Conservation (phyloP, 331 rosid species). For the Stylosanthes scabra region DNA sequence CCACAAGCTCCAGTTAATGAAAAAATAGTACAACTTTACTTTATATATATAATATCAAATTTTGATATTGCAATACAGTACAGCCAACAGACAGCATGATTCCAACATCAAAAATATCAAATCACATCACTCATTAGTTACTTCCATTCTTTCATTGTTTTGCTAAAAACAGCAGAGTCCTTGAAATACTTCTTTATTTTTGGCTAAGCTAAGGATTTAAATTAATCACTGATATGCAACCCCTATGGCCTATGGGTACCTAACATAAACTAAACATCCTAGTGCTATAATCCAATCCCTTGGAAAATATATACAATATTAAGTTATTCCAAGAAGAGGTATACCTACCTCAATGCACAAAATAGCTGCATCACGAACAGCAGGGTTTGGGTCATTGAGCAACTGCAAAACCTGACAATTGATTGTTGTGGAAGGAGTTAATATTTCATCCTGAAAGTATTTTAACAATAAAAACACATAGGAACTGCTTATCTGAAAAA, state of each 20-base stretch:
- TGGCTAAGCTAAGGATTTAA: conserved; percentile 12
- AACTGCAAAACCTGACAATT: conserved; percentile 85
- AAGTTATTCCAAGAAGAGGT: conserved; percentile 24
- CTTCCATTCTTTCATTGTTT: conserved; percentile 5
- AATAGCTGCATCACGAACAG: conserved; percentile 96
- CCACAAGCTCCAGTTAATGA: conserved; percentile 8
- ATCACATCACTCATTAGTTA: conserved; percentile 11
- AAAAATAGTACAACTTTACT: not conserved
- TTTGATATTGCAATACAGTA: conserved; percentile 24
- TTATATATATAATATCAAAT: not conserved
- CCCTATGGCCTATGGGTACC: not conserved
- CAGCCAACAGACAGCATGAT: conserved; percentile 12
- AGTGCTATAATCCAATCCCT: conserved; percentile 3
- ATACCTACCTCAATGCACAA: conserved; percentile 87
- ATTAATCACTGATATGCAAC: conserved; percentile 24
- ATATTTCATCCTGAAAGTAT: conserved; percentile 27
- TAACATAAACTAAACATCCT: conserved; percentile 5
- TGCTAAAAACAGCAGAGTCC: conserved; percentile 4
- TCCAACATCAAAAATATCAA: conserved; percentile 14
- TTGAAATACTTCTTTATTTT: not conserved
- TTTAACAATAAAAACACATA: not conserved
- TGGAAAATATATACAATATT: conserved; percentile 11
- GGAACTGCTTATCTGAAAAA: conserved; percentile 23
- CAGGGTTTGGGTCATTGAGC: conserved; percentile 91
- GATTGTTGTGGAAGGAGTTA: conserved; percentile 37